Evolutionary conservation across 257 asterid genomes (phyloP), one percentile per base, ranked within the genome.

Genomic region (Coffea eugenioides): DNA sequence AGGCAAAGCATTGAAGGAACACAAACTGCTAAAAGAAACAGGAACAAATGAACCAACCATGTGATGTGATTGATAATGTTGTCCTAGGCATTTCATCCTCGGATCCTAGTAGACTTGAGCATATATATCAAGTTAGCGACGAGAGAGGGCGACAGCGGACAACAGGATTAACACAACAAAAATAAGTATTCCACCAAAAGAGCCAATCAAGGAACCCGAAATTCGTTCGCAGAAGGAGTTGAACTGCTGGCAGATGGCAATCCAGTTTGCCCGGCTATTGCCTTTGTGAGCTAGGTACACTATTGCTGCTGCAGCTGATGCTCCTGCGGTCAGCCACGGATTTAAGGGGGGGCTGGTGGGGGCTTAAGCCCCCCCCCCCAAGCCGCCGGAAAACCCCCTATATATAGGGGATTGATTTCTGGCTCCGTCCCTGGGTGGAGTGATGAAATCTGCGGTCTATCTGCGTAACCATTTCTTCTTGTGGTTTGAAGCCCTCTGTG

Each of bases 211-310:
- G 3, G 95, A 86, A 0, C 95, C 98, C 0, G 97, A 91, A 25
- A 76, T 87, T 9, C 98, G 78, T 82, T 94, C 84, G 31, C 98
- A 94, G 70, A 92, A 92, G 16, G 92, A 87, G 74, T 87, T 88
- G 87, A 70, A 92, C 79, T 91, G 98, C 69, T 89, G 97, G 77
- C 98, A 94, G 9, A 94, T 85, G 23, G 97, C 90, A 69, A 89
- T 89, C 97, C 98, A 94, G 78, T 94, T 94, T 0, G 98, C 67
- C 75, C 80, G 59, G 4, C 72, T 80, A 69, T 94, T 94, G 16
- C 97, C 97, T 64, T 92, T 90, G 82, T 94, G 98, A 6, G 97
- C 98, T 46, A 94, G 83, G 85, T 94, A 92, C 4, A 94, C 97
- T 2, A 94, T 91, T 20, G 98, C 97, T 39, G 97, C 92, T 14